Evolutionary conservation across 2,329 filamentous ascomycete genomes (phyloP), one percentile per base, ranked within the genome.

Genomic region (Helicocarpus griseus): DNA sequence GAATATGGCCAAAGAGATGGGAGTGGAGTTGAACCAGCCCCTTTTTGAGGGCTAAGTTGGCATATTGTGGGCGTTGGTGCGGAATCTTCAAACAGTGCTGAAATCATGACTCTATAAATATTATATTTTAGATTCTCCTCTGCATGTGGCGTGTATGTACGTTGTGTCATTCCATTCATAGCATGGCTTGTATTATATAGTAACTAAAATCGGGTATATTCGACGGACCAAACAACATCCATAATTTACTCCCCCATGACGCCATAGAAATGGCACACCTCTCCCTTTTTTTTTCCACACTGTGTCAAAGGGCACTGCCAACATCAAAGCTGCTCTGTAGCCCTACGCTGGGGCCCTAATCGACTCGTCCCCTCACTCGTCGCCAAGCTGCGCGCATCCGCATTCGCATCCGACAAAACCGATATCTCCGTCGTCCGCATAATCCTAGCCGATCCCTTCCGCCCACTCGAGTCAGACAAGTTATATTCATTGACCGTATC

Each of bases 1-100:
- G 69, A 80, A 77, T 52, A 87, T 96, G 76, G 91, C 90, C 1
- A 88, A 86, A 65, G 90, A 94, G 60, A 89, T 93, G 71, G 93
- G 93, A 0, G 81, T 97, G 2, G 90, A 97, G 68, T 70, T 97
- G 58, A 86, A 95, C 65, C 88, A 94, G 66, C 82, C 83, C 38
- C 79, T 95, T 2, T 96, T 96, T 70, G 88, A 94, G 52, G 90
- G 91, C 3, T 95, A 60, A 60, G 31, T n/a, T n/a, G n/a, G 31
- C 31, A 35, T 9, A 4, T 35, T 35, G 31, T 4, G 9, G 9
- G n/a, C 9, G 31, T 35, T n/a, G n/a, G n/a, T n/a, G n/a, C n/a
- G n/a, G n/a, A n/a, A n/a, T n/a, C n/a, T n/a, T n/a, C n/a, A n/a
- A n/a, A n/a, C n/a, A n/a, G n/a, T n/a, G n/a, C n/a, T n/a, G n/a